Evolutionary conservation across 768 basidiomycete genomes (phyloP).

Genomic region (Tylopilus felleus): DNA sequence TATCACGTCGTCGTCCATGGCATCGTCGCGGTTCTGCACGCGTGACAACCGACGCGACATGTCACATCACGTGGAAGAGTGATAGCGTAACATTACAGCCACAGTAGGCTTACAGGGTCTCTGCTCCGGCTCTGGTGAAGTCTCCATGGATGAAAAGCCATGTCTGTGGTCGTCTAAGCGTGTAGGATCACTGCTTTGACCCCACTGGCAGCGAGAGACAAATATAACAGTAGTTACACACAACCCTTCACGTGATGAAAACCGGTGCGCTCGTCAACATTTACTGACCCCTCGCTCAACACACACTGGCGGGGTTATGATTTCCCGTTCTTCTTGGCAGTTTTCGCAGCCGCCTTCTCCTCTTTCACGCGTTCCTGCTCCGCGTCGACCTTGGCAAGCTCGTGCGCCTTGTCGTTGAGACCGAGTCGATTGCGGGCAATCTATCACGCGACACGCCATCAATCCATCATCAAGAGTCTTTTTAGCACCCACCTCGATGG

Average conservation of each 20-base stretch:
- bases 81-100: not conserved
- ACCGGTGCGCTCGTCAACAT: not conserved
- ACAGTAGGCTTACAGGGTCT: too few species aligned
- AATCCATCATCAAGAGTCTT: constrained; percentile 6
- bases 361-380: constrained; percentile 54
- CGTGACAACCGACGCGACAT: constrained; percentile 23
- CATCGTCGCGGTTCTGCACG: not conserved
- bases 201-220: not conserved
- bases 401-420: constrained; percentile 83
- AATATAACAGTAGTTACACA: constrained; percentile 1
- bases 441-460: constrained; percentile 35
- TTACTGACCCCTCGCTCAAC: not conserved
- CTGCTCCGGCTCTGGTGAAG: not conserved
- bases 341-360: constrained; percentile 51
- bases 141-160: constrained; percentile 3
- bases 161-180: constrained; percentile 8
- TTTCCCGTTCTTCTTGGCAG: constrained; percentile 33
- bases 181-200: not conserved
- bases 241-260: not conserved
- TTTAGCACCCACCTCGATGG: constrained; percentile 65
- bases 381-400: constrained; percentile 70
- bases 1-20: constrained; percentile 35
- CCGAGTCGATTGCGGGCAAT: constrained; percentile 90
- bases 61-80: constrained; percentile 31
- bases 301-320: constrained; percentile 18